phyloP scores from a whole-genome alignment of 1,284 basidiomycete species.

The Tremellales sp. region DNA sequence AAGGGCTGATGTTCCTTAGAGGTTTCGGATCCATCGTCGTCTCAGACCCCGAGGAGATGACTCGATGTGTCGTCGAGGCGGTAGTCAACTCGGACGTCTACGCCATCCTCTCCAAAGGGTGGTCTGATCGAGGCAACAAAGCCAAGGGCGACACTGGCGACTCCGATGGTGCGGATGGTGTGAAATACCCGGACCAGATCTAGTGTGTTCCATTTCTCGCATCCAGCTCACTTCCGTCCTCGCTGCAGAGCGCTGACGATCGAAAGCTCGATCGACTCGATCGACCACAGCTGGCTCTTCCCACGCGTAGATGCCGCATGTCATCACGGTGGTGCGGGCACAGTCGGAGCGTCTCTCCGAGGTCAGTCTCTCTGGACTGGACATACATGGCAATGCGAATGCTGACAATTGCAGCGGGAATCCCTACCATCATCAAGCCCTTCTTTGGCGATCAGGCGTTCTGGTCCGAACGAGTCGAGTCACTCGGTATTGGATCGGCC shows the following conservation, averaged over 20 bases:
- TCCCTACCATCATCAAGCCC: constrained; percentile 88
- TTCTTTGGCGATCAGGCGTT: constrained; percentile 99
- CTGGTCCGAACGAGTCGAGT: constrained; percentile 92
- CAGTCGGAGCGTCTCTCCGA: constrained; percentile 85
- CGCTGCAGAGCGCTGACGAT: neutral
- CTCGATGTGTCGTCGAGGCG: constrained; percentile 81
- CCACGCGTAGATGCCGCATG: constrained; percentile 88
- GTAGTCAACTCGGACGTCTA: constrained; percentile 77
- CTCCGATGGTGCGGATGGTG: constrained; percentile 33
- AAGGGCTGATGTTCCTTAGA: too few relatives aligned
- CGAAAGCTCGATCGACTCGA: constrained; percentile 63
- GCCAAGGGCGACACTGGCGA: constrained; percentile 50
- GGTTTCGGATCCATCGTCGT: constrained; percentile 99
- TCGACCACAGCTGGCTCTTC: constrained; percentile 98
- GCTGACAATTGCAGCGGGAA: constrained; percentile 29
- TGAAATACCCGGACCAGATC: constrained; percentile 67
- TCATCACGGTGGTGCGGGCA: constrained; percentile 96
- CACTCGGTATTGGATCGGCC: constrained; percentile 79
- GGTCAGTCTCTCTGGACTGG: constrained; percentile 52
- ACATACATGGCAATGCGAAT: neutral
- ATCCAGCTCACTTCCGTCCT: neutral
- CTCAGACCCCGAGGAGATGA: constrained; percentile 87
- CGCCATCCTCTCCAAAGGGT: constrained; percentile 93
- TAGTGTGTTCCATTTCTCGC: constrained; percentile 42
- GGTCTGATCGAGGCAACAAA: constrained; percentile 86